Evolutionary conservation across 345 rosid genomes (phyloP), one percentile per base, ranked within the genome.

Genomic region (Syzygium aromaticum): DNA sequence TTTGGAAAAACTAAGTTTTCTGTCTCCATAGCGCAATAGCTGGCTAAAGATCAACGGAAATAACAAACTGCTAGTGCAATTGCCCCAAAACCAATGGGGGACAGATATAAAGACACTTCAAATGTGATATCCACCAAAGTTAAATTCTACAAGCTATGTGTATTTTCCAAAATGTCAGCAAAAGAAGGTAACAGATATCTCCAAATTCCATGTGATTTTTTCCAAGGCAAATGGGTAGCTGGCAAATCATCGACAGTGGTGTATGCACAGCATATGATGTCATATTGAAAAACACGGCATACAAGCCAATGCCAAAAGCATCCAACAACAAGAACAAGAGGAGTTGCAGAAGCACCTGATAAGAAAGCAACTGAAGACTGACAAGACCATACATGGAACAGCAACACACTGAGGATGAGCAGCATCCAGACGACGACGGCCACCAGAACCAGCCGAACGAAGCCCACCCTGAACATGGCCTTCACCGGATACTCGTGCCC

Each of bases 351-450:
- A 30, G 56, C 89, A 97, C 99, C 99, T 92, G 99, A 94, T 89
- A 98, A 91, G 92, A 96, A 93, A 22, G 93, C 88, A 51, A 92
- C 86, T 1, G 98, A 93, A 90, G 99, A 93, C 80, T 94, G 98
- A 87, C 98, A 96, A 84, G 98, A 94, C 98, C 99, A 96, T 73
- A 96, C 87, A 86, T 95, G 99, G 90, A 98, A 93, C 56, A 96
- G 86, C 40, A 94, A 87, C 4, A 91, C 96, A 88, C 91, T 17
- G 77, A 98, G 95, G 89, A 98, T 95, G 84, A 96, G 96, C 16
- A 98, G 86, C 98, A 96, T 95, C 99, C 97, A 98, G 51, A 93
- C 84, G 57, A 98, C 94, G 93, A 95, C 98, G 0, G 90, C 99
- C 3, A 96, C 96, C 52, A 96, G 92, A 90, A 95, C 93, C 93